Evolutionary conservation across 73 alveolate genomes (phyloP), one percentile per base, ranked within the genome.

Genomic region (Paramecium caudatum): DNA sequence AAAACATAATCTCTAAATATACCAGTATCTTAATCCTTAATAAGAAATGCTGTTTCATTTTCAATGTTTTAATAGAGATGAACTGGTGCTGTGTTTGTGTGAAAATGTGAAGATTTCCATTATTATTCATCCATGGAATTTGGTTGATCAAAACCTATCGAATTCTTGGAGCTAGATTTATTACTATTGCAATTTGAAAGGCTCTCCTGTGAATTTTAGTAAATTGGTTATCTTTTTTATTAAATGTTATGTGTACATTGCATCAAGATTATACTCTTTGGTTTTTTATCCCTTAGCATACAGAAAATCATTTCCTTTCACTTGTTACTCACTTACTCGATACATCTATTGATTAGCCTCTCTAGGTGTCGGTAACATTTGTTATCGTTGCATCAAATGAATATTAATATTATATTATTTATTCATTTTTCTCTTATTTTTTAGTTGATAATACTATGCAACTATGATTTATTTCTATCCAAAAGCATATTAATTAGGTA

Each of bases 381-480:
- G 30, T 55, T 55, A 55, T 37, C 80, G 80, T 55, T 55, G 80
- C 80, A 55, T 55, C n/a, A n/a, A n/a, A n/a, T n/a, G n/a, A n/a
- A n/a, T n/a, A n/a, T n/a, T n/a, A n/a, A n/a, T n/a, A n/a, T n/a
- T n/a, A n/a, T n/a, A n/a, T n/a, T n/a, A 39, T 39, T 39, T 39
- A 39, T 39, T 39, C 48, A 39, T 39, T 39, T 6, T 39, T 6
- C 5, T 39, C 65, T 47, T 47, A 19, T 16, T 47, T 4, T 25
- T 4, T 47, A 0, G 3, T 6, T 25, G 19, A 6, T 47, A 6
- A 9, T 10, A 47, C 19, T n/a, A n/a, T n/a, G n/a, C 65, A 10
- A 47, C 65, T 47, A 0, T 47, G 1, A 4, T 47, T 10, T 46
- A 2, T 16, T 46, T 46, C 62, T 46, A 16, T 0, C 62, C 13